Evolutionary conservation across 2,329 filamentous ascomycete genomes (phyloP).

Genomic region (Pyrenophora teres): DNA sequence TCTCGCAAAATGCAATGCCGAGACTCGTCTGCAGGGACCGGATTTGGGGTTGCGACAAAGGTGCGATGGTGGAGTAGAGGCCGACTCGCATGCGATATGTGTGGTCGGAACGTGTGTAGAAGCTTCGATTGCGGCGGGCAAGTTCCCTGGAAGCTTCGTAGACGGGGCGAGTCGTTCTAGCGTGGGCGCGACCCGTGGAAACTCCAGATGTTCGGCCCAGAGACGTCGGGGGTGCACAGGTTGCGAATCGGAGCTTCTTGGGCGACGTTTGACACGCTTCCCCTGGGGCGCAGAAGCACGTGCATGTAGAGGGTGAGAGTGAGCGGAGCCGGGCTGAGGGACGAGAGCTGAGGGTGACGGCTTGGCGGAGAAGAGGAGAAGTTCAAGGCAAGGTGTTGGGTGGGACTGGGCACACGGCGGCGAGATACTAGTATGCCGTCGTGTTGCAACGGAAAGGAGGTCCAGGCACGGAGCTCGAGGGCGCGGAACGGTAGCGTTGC

Average conservation of each 20-base stretch:
- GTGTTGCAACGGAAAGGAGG: slow-evolving; percentile 5
- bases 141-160: slow-evolving; percentile 4
- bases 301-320: not conserved
- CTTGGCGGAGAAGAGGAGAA: slow-evolving; percentile 9
- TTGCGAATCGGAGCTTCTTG: slow-evolving; percentile 3
- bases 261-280: slow-evolving; percentile 4
- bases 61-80: slow-evolving; percentile 13
- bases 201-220: slow-evolving; percentile 9
- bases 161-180: slow-evolving; percentile 14
- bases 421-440: not conserved
- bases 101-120: slow-evolving; percentile 17
- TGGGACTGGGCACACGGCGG: slow-evolving; percentile 1
- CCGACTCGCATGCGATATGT: slow-evolving; percentile 22
- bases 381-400: not conserved
- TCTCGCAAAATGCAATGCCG: slow-evolving; percentile 8
- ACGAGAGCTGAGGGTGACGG: not conserved
- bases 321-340: not conserved
- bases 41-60: slow-evolving; percentile 4
- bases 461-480: slow-evolving; percentile 5
- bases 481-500: slow-evolving; percentile 19
- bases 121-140: slow-evolving; percentile 4
- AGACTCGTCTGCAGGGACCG: slow-evolving; percentile 15
- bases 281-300: not conserved
- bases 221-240: slow-evolving; percentile 15
- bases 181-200: slow-evolving; percentile 16